Evolutionary conservation across 148 eudicot genomes (phyloP), one percentile per base, ranked within the genome.

Genomic region (Rhododendron molle): DNA sequence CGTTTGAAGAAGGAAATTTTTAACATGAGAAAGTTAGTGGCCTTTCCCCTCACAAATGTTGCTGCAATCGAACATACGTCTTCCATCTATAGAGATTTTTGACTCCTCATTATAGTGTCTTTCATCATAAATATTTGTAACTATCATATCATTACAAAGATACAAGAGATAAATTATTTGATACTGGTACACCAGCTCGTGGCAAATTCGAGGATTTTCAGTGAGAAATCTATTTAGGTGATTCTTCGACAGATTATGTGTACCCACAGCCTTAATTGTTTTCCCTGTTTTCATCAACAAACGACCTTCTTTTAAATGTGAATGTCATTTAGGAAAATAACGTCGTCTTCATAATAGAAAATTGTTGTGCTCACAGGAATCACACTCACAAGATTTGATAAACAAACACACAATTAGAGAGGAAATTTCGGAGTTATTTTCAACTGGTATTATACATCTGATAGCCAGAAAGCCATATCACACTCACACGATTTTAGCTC

Each of bases 81-180:
- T 73, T 73, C 36, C 6, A 8, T 34, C 77, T 73, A 34, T 73
- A 15, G 21, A 34, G 21, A 71, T 71, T 30, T 71, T 71, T 71
- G 36, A 30, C 38, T 71, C 5, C 38, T 28, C 28, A 62, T 62
- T 21, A 30, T 30, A 71, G 76, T 71, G 16, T 71, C 5, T 30
- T 71, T 71, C 76, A 71, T 71, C 38, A 5, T 30, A 12, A 34
- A 34, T 73, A 14, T 58, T 49, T 72, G 28, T 47, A 73, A n/a
- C 5, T 49, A 5, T 23, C 13, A 56, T 15, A 18, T 83, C 49
- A 50, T 15, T 12, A 65, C 88, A 91, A 90, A 88, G 93, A 91
- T 54, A 88, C 88, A 10, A 88, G 91, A 78, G 90, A 88, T 80
- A 78, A 40, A 5, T 88, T 85, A 89, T 89, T 49, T 91, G 87